Conservation (phyloP, 2,329 filamentous ascomycete species). For the Samsoniella hepiali region DNA sequence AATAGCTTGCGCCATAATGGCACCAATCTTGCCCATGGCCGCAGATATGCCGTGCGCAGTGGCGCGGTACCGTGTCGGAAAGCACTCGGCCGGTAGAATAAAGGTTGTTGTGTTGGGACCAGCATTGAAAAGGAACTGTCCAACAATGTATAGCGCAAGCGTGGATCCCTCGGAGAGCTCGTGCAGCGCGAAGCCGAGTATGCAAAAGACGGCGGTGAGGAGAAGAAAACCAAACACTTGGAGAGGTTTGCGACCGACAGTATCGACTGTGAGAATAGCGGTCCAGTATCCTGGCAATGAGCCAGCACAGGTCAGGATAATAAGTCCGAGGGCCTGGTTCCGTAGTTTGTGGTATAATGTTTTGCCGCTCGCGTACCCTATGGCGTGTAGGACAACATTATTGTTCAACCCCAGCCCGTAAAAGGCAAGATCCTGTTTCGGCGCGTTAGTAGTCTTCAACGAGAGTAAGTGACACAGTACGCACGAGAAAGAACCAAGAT, state of each 20-base stretch:
- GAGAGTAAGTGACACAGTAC: constrained; percentile 17
- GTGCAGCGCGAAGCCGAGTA: constrained; percentile 60
- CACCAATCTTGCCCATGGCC: constrained; percentile 64
- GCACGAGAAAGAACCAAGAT: constrained; percentile 74
- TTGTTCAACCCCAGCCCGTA: constrained; percentile 76
- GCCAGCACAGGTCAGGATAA: constrained; percentile 74
- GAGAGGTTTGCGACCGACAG: constrained; percentile 71
- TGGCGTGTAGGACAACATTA: constrained; percentile 64
- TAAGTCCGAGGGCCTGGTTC: constrained; percentile 71
- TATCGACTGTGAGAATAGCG: constrained; percentile 70
- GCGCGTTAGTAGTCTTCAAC: neutral
- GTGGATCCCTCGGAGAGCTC: constrained; percentile 46
- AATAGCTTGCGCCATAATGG: constrained; percentile 64
- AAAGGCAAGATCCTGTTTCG: constrained; percentile 57
- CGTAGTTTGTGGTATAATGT: constrained; percentile 67
- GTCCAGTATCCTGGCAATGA: constrained; percentile 79
- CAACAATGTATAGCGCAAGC: constrained; percentile 60
- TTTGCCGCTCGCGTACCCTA: constrained; percentile 64
- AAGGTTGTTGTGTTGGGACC: constrained; percentile 66
- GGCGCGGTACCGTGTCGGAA: constrained; percentile 60
- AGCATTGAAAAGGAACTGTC: constrained; percentile 65
- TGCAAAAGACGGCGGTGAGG: constrained; percentile 58
- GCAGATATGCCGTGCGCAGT: constrained; percentile 64
- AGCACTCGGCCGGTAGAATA: constrained; percentile 62
- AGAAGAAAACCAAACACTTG: constrained; percentile 62